Conservation (phyloP, 2,329 filamentous ascomycete genomes). For the Aspergillus sp. region DNA sequence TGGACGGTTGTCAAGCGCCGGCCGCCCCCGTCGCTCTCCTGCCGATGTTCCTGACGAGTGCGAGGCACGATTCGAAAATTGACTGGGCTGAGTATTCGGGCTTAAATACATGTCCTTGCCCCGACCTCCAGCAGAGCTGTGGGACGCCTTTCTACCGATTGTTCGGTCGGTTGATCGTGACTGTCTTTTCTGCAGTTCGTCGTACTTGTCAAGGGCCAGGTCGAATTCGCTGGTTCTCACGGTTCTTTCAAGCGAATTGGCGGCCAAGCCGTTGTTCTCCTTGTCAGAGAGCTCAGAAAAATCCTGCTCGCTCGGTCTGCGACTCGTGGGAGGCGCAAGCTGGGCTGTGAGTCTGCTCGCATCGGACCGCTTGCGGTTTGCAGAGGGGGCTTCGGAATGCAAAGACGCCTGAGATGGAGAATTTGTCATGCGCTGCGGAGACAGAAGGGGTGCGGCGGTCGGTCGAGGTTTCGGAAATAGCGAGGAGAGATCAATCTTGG, state of each 20-base stretch:
- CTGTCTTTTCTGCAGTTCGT: constrained; percentile 13
- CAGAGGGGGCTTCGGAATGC: constrained; percentile 21
- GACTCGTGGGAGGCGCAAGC: constrained; percentile 7
- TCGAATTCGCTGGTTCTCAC: constrained; percentile 27
- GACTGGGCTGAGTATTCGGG: constrained; percentile 11
- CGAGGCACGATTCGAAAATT: constrained; percentile 8
- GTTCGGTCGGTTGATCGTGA: constrained; percentile 11
- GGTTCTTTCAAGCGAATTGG: constrained; percentile 19
- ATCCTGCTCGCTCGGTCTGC: constrained; percentile 8
- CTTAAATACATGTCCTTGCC: constrained; percentile 17
- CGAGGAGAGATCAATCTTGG: constrained; percentile 33
- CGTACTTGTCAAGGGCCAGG: constrained; percentile 21
- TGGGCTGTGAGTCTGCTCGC: constrained; percentile 22
- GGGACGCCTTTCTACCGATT: constrained; percentile 11
- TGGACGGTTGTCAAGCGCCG: constrained; percentile 11
- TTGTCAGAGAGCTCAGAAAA: constrained; percentile 11
- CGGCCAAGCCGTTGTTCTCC: constrained; percentile 14
- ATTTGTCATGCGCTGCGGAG: constrained; percentile 32
- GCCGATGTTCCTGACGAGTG: constrained; percentile 13
- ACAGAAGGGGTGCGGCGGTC: constrained; percentile 24
- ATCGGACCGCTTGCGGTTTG: constrained; percentile 12
- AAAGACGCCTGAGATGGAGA: constrained; percentile 32
- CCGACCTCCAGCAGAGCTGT: constrained; percentile 16
- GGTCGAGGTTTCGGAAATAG: constrained; percentile 34
- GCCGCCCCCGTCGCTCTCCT: constrained; percentile 8